phyloP scores from a whole-genome alignment of 345 rosid genomes.

The Abelmoschus esculentus region DNA sequence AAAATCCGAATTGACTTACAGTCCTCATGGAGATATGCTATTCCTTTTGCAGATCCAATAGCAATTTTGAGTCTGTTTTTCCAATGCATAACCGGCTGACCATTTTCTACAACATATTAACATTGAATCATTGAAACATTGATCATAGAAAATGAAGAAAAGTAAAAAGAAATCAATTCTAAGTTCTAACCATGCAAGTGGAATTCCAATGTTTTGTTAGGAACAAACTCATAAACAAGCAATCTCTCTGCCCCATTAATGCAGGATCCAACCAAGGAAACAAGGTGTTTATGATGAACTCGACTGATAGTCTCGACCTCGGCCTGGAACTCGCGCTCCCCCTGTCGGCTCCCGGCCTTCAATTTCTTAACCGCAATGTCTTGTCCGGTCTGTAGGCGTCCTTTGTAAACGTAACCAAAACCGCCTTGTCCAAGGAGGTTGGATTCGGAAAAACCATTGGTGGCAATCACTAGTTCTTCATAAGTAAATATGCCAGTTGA shows the following conservation, averaged over 20 bases:
- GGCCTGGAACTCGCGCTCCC: no score
- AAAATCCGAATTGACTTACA: slow-evolving; percentile 26
- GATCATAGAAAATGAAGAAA: neutral
- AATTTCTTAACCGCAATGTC: no score
- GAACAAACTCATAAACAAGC: slow-evolving; percentile 25
- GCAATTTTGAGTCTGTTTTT: slow-evolving; percentile 42
- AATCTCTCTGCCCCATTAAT: neutral
- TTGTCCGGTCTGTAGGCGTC: neutral
- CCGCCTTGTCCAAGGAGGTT: slow-evolving; percentile 34
- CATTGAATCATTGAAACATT: neutral
- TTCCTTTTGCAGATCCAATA: slow-evolving; percentile 49
- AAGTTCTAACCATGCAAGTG: slow-evolving; percentile 34
- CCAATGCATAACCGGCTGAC: slow-evolving; percentile 38
- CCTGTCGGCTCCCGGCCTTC: no score
- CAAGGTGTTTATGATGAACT: no score
- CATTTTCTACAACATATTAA: slow-evolving; percentile 16
- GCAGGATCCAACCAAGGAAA: slow-evolving; percentile 13
- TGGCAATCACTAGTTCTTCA: slow-evolving; percentile 26
- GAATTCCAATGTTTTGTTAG: slow-evolving; percentile 35
- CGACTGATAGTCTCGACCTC: no score
- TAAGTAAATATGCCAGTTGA: slow-evolving; percentile 26
- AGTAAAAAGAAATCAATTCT: neutral
- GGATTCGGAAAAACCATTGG: slow-evolving; percentile 27
- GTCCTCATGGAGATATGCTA: slow-evolving; percentile 59
- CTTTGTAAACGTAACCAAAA: no score